Conservation (phyloP, 192 early-diverging fungal species). For the Coemansia sp. region DNA sequence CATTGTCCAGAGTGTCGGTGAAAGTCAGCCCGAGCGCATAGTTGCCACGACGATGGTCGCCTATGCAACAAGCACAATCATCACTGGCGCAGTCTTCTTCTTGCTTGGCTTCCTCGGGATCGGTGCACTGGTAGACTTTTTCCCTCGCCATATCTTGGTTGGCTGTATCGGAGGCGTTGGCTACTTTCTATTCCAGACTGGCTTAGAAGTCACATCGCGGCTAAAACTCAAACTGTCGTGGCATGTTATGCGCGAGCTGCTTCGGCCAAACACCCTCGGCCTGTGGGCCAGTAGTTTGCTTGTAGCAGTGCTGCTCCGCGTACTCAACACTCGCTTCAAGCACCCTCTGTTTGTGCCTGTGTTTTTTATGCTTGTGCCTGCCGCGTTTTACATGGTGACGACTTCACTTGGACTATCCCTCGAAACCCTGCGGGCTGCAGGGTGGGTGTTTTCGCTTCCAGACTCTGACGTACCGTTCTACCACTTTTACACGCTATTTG, state of each 20-base stretch:
- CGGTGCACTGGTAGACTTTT: constrained; percentile 80
- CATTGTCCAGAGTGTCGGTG: constrained; percentile 65
- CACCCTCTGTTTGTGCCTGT: constrained; percentile 86
- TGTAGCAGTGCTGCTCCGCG: constrained; percentile 72
- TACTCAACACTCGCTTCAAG: constrained; percentile 67
- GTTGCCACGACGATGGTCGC: constrained; percentile 90
- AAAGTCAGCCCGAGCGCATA: constrained; percentile 66
- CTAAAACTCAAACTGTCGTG: constrained; percentile 66
- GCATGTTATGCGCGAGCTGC: constrained; percentile 66
- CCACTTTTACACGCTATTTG: constrained; percentile 78
- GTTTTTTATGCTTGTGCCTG: constrained; percentile 86
- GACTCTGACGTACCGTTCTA: constrained; percentile 80
- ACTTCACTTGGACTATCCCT: constrained; percentile 65
- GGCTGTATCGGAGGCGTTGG: constrained; percentile 96
- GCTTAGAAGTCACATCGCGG: constrained; percentile 82
- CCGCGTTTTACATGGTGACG: constrained; percentile 75
- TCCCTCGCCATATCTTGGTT: constrained; percentile 91
- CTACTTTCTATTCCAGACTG: constrained; percentile 92
- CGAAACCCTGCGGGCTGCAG: constrained; percentile 66
- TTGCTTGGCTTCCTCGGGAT: constrained; percentile 81
- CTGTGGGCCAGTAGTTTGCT: constrained; percentile 82
- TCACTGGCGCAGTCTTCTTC: constrained; percentile 90
- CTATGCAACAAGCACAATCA: constrained; percentile 83
- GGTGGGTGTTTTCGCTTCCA: constrained; percentile 87
- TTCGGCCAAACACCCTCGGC: constrained; percentile 68